Base-by-base conservation (phyloP, 495 filamentous ascomycete species). In the Lasiosphaeria hispida region DNA sequence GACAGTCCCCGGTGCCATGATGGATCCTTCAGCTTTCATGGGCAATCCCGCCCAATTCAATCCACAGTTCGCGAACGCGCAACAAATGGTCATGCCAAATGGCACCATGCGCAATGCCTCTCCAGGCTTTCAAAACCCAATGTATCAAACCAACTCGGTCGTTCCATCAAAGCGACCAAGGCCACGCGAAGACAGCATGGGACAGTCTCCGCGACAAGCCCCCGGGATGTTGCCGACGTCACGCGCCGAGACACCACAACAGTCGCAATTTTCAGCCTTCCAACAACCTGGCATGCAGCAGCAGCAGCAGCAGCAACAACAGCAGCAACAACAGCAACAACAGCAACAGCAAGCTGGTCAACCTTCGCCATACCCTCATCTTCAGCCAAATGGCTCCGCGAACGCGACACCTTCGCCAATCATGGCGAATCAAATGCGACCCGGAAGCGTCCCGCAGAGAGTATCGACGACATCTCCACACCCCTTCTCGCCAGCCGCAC, bases 391-490 rank as follows among this genome's bases (percentile, higher is more conserved):
- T 66, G 85, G 86, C 34, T 88, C 92, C 10, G 79, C 85, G 41
- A 92, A 87, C 69, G 86, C 91, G 51, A 93, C 89, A 15, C 92
- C 91, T 41, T 97, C 93, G 2, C 93, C 93, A 45, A 81, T 90
- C 64, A 82, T 91, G 78, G 79, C 79, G 44, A 91, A 92, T 71
- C 91, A 94, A 71, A 72, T 83, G 63, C 80, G 82, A 52, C 79
- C 81, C 17, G 79, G 80, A 9, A 83, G 76, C 64, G 82, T 85
- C 37, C 88, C 87, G 11, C 90, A 92, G 72, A 77, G 91, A 54
- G 87, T 96, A 71, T 86, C 90, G 58, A 96, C 94, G 23, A 85
- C 90, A 35, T 97, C 93, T 13, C 93, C 93, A 3, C 91, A 90
- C 68, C 92, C 91, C 0, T 96, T 95, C 72, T 92, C 91, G 1